Percentiles rank a stretch among this genome's conserved stretches.
Conservation (phyloP, 495 filamentous ascomycete genomes). For the Schizothecium vesticola region DNA sequence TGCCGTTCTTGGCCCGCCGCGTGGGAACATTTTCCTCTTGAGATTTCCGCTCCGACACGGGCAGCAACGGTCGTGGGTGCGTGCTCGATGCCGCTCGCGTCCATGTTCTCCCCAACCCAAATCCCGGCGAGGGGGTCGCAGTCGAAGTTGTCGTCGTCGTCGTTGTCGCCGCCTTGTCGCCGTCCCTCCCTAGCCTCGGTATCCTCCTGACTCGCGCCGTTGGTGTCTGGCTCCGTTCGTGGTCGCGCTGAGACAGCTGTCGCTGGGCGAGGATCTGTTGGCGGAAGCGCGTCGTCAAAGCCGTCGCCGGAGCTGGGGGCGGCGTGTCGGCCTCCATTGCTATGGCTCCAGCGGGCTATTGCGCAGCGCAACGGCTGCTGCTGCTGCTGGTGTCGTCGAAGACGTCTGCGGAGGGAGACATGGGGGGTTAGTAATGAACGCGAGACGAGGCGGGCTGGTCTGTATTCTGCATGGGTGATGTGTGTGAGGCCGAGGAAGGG, state of each 20-base stretch:
- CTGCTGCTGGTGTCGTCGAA: conserved; percentile 18
- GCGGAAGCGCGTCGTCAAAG: conserved; percentile 16
- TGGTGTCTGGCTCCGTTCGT: not conserved
- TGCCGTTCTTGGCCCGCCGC: conserved; percentile 25
- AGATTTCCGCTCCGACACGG: conserved; percentile 39
- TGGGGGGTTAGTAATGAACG: conserved; percentile 21
- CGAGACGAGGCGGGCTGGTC: not conserved
- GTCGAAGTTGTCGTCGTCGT: not conserved
- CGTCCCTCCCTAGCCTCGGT: conserved; percentile 5
- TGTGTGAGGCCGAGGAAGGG: conserved; percentile 1
- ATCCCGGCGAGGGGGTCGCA: not conserved
- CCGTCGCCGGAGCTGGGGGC: conserved; percentile 19
- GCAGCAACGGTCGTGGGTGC: conserved; percentile 36
- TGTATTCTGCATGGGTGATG: not conserved
- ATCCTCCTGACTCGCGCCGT: not conserved
- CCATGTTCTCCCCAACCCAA: conserved; percentile 25
- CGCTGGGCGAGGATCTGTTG: conserved; percentile 20
- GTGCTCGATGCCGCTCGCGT: conserved; percentile 24
- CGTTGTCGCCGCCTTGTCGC: conserved; percentile 11
- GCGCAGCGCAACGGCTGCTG: conserved; percentile 20
- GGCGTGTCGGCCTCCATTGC: conserved; percentile 25
- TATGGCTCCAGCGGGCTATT: conserved; percentile 14
- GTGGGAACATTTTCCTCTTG: conserved; percentile 31
- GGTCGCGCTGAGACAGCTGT: conserved; percentile 11
- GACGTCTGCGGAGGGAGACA: conserved; percentile 23